Evolutionary conservation across 257 asterid genomes (phyloP).

Genomic region (Sherardia arvensis): DNA sequence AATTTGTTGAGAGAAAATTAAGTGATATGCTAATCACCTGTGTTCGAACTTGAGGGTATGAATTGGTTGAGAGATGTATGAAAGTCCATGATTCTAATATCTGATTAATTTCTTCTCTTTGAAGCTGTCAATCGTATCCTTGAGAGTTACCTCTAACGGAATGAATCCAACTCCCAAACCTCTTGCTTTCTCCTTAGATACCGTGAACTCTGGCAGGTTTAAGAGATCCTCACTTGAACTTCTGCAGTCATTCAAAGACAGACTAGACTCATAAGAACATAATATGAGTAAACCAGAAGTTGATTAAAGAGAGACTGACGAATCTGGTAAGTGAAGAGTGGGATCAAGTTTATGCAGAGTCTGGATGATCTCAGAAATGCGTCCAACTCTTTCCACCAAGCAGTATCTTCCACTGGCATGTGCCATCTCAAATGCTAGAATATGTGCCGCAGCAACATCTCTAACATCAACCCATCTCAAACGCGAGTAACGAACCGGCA

Average conservation of each 20-base stretch:
- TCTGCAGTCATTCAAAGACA: neutral
- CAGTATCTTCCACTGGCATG: constrained; percentile 55
- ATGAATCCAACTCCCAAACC: constrained; percentile 32
- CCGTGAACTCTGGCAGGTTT: neutral
- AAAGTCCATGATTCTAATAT: constrained; percentile 1
- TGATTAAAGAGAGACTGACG: constrained; percentile 26
- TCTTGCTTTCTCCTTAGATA: constrained; percentile 36
- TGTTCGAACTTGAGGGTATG: no score
- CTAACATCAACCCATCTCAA: constrained; percentile 51
- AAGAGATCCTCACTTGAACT: neutral
- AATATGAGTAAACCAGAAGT: no score
- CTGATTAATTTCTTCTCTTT: constrained; percentile 22
- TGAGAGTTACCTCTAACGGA: constrained; percentile 35
- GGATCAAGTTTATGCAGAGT: constrained; percentile 43
- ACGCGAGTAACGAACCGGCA: constrained; percentile 16
- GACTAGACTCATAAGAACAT: no score
- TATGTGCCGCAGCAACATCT: constrained; percentile 64
- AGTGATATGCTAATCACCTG: no score
- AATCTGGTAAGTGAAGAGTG: constrained; percentile 35
- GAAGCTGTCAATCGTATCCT: constrained; percentile 34
- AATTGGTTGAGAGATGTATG: no score
- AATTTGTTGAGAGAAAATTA: no score
- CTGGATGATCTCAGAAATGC: constrained; percentile 32
- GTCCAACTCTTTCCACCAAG: constrained; percentile 38
- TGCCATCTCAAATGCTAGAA: constrained; percentile 52